These are phyloP conservation scores for Macrolepiota albuminosa DNA, from an alignment of 768 basidiomycete genomes.

Conservation along the genomic window DNA sequence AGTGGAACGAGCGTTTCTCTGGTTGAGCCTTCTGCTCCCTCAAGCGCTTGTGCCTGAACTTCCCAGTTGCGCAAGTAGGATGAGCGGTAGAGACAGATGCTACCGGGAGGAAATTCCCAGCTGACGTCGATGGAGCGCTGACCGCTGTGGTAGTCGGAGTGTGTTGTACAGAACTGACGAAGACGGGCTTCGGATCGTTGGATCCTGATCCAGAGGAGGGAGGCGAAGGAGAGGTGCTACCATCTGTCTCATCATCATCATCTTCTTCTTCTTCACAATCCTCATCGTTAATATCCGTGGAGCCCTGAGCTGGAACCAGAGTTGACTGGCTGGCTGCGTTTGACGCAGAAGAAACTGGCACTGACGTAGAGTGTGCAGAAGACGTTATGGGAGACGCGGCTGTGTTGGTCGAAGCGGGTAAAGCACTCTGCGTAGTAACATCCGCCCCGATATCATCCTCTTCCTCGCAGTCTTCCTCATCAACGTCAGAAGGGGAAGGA, in stretches of 20 bases:
- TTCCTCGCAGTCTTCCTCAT: conserved; percentile 1
- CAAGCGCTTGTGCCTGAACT: conserved; percentile 15
- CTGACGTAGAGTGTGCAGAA: background rate
- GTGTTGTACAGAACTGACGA: background rate
- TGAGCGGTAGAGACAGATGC: background rate
- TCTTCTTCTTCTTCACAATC: conserved; percentile 1
- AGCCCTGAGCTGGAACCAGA: background rate
- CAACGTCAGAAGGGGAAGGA: background rate
- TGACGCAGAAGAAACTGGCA: background rate
- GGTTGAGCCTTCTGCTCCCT: conserved; percentile 8
- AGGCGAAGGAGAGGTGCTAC: background rate
- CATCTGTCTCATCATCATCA: background rate
- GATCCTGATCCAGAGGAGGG: background rate
- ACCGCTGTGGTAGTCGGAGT: background rate
- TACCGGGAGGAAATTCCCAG: background rate
- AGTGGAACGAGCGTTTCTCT: conserved; percentile 9
- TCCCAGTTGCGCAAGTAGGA: conserved; percentile 10
- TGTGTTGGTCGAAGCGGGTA: background rate
- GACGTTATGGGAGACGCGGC: background rate
- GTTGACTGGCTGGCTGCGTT: background rate
- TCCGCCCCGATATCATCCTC: background rate
- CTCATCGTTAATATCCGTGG: background rate
- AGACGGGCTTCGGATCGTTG: background rate
- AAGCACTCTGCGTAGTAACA: background rate
- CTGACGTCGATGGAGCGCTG: conserved; percentile 1